A percentile compares a stretch with the other conserved stretches of the same genome.
Evolutionary conservation across 73 alveolate genomes (phyloP).

Genomic region (Paramecium tetraurelia): DNA sequence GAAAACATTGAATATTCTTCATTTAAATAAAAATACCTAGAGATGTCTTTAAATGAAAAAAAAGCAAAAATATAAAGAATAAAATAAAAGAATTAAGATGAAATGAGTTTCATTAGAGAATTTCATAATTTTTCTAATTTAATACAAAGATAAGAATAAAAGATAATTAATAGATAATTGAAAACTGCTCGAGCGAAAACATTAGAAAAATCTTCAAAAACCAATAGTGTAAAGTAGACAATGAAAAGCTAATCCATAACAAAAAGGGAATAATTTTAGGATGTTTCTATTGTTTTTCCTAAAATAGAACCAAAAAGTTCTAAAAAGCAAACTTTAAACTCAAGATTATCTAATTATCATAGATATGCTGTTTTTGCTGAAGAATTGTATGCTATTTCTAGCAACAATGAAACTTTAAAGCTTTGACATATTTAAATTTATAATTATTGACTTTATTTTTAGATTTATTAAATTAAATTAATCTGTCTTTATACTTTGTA

Average conservation of each 20-base stretch:
- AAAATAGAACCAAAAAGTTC: neutral
- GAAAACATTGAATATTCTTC: neutral
- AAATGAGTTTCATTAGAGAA: neutral
- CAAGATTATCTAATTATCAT: neutral
- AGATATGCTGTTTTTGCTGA: conserved; percentile 42
- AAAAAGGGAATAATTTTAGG: neutral
- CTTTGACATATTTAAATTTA: neutral
- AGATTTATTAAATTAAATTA: no score
- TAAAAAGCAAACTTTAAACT: neutral
- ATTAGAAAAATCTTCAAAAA: neutral
- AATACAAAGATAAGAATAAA: neutral
- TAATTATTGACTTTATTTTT: neutral
- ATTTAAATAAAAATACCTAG: neutral
- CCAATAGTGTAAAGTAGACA: neutral
- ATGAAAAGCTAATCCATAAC: neutral
- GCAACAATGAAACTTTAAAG: neutral
- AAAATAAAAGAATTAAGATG: neutral
- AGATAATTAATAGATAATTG: neutral
- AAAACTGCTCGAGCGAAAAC: neutral
- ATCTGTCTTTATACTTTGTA: neutral
- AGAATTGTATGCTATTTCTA: conserved; percentile 22
- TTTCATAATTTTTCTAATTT: neutral
- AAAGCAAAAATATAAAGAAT: neutral
- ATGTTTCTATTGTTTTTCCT: neutral
- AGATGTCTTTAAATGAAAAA: neutral